Base-by-base conservation (phyloP, 805 yeast species). In the Deakozyma indianensis region DNA sequence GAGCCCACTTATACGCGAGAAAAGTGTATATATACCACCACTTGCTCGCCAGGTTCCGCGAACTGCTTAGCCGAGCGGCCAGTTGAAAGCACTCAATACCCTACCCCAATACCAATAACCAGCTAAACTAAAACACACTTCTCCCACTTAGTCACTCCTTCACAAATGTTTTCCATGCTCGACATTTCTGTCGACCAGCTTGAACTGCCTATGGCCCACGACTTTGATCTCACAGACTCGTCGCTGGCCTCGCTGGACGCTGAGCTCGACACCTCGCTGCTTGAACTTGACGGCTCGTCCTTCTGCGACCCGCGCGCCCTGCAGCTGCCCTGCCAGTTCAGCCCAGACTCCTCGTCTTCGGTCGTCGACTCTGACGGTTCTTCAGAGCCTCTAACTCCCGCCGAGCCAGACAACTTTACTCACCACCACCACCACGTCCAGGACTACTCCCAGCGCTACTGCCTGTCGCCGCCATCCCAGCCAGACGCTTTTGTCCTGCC, bases 281-380 rank as follows among this genome's bases (percentile, higher is more conserved):
- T 25, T 7, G 7, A 7, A 14, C 28, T 25, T 14, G 28, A 25
- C 28, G 28, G 28, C 28, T n/a, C 45, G 22, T 22, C 41, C 3
- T 51, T 53, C 49, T 47, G 54, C 46, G 57, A 54, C 32, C 55
- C 55, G 28, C 45, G 51, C 38, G 23, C 49, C 4, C 43, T 50
- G 22, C 53, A 43, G 9, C 47, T 52, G 41, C 41, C 48, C 38
- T 25, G 28, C 28, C 28, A 7, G 11, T 25, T 7, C 14, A 9
- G 28, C 28, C 28, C 11, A 25, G 11, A 9, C 28, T n/a, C 18
- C 18, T 5, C 38, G 20, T 9, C 11, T 7, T 32, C 38, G 11
- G 38, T n/a, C 38, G 28, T 14, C 14, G 28, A 25, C 28, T 25
- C 28, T 7, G 28, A 25, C 28, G 28, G 7, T 25, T 5, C 18